These are phyloP conservation scores for Dryas octopetala DNA, from an alignment of 306 rosid genomes.

Conservation along the genomic window DNA sequence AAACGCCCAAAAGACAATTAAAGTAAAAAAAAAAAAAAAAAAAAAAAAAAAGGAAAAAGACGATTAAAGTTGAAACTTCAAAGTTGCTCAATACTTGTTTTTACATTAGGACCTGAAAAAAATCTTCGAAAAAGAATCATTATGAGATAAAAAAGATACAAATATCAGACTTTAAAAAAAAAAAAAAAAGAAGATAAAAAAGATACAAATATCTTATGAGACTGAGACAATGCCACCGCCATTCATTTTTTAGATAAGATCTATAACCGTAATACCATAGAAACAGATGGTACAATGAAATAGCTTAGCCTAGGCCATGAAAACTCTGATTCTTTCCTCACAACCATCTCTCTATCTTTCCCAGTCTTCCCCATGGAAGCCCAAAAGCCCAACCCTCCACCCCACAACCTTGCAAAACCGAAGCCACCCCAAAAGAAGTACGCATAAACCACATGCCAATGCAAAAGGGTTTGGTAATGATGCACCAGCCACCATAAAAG, in stretches of 20 bases:
- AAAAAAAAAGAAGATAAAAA: not conserved
- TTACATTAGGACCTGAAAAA: no score
- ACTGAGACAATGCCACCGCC: constrained; percentile 23
- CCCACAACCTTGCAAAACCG: constrained; percentile 23
- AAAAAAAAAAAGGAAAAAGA: no score
- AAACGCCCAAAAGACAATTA: no score
- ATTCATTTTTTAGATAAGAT: constrained; percentile 62
- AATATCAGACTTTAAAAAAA: not conserved
- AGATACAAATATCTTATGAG: constrained; percentile 22
- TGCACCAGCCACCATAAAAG: constrained; percentile 27
- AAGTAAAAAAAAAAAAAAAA: no score
- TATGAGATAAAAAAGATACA: no score
- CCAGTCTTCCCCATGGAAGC: constrained; percentile 46
- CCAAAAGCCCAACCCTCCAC: constrained; percentile 32
- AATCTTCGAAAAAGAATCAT: no score
- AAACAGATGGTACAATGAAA: not conserved
- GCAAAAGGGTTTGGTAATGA: constrained; percentile 60
- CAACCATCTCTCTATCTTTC: constrained; percentile 38
- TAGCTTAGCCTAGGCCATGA: constrained; percentile 41
- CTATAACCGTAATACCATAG: constrained; percentile 25
- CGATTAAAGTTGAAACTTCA: no score
- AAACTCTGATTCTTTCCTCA: constrained; percentile 45
- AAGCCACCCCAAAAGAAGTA: constrained; percentile 16
- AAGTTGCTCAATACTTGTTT: no score
- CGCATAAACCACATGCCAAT: constrained; percentile 34